These are phyloP conservation scores for Cercospora sesami DNA, from an alignment of 2,329 filamentous ascomycete genomes.

Conservation along the genomic window DNA sequence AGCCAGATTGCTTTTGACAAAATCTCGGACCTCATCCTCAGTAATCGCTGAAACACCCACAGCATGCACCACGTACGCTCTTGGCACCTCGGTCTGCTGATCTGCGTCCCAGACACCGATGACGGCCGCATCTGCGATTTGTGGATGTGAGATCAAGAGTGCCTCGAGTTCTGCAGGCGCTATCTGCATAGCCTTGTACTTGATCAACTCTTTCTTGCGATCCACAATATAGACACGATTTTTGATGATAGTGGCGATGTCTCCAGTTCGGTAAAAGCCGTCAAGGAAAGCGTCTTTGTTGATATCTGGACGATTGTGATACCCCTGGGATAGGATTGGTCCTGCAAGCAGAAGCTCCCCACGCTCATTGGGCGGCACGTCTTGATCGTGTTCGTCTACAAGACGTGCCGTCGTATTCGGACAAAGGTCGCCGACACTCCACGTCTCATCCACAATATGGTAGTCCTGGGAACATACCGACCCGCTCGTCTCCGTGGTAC, in stretches of 20 bases:
- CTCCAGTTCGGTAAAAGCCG: constrained; percentile 43
- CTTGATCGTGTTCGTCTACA: constrained; percentile 11
- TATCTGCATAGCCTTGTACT: constrained; percentile 44
- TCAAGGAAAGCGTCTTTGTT: constrained; percentile 27
- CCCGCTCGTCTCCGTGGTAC: constrained; percentile 57
- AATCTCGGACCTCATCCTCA: constrained; percentile 18
- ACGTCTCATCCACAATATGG: constrained; percentile 9
- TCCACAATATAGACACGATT: constrained; percentile 41
- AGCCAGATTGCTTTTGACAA: constrained; percentile 55
- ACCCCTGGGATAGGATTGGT: constrained; percentile 13
- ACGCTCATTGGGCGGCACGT: constrained; percentile 5
- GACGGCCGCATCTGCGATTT: constrained; percentile 73
- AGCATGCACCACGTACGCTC: not conserved
- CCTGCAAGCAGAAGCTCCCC: constrained; percentile 15
- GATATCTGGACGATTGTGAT: constrained; percentile 12
- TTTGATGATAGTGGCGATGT: constrained; percentile 37
- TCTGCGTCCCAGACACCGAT: constrained; percentile 67
- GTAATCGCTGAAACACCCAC: not conserved
- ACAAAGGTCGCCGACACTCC: constrained; percentile 11
- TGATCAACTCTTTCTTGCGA: constrained; percentile 38
- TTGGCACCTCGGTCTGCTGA: constrained; percentile 54
- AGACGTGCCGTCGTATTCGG: constrained; percentile 12
- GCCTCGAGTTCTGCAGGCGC: constrained; percentile 36
- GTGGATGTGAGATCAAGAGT: constrained; percentile 53
- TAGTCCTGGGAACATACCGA: constrained; percentile 44